phyloP scores from a whole-genome alignment of 1,284 basidiomycete genomes.

The Microbotryomycetes sp. region DNA sequence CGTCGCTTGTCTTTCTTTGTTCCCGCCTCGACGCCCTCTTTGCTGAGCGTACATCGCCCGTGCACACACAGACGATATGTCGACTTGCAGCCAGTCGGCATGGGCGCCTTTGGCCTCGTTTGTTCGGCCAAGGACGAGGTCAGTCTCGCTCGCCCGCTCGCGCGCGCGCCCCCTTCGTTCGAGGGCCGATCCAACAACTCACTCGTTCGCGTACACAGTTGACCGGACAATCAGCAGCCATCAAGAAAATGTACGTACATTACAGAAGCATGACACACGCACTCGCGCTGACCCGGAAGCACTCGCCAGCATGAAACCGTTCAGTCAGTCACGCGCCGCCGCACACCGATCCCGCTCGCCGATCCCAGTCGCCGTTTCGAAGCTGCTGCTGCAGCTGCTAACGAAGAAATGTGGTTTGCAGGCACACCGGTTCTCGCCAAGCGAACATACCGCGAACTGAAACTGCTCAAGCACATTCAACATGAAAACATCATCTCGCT shows the following conservation, averaged over 20 bases:
- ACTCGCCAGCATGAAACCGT: slow-evolving; percentile 29
- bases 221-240: slow-evolving; percentile 86
- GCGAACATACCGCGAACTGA: slow-evolving; percentile 95
- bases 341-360: not conserved
- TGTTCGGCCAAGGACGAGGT: slow-evolving; percentile 88
- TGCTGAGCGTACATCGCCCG: not conserved
- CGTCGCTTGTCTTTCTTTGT: not conserved
- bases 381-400: no score
- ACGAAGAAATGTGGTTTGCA: slow-evolving; percentile 13
- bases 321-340: slow-evolving; percentile 17
- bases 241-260: slow-evolving; percentile 72
- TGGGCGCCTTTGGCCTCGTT: slow-evolving; percentile 96
- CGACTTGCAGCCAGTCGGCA: slow-evolving; percentile 98
- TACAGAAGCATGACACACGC: not conserved
- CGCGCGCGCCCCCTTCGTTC: not conserved
- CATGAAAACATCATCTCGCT: slow-evolving; percentile 99
- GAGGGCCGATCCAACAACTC: not conserved
- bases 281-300: not conserved
- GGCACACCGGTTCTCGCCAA: slow-evolving; percentile 86
- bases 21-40: not conserved
- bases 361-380: no score
- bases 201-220: slow-evolving; percentile 52
- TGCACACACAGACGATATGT: slow-evolving; percentile 62
- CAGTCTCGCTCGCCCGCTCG: not conserved
- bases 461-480: slow-evolving; percentile 96